Base-by-base conservation (phyloP, 75 land plant genomes). In the Picea glauca region DNA sequence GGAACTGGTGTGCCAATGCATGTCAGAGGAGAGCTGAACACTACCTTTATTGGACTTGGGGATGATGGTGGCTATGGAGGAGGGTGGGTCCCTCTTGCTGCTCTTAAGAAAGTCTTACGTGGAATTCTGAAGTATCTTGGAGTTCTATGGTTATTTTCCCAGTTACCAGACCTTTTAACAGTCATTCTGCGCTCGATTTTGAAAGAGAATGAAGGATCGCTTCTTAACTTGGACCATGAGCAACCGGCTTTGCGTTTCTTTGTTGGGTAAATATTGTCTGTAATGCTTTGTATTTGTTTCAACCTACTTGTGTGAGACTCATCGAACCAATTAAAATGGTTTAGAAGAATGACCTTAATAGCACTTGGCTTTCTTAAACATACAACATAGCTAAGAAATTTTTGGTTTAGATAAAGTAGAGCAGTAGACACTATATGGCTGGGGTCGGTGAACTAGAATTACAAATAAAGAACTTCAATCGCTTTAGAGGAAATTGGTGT, bases 31-130 rank as follows among this genome's bases (percentile, higher is more conserved):
- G 99, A 98, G 74, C 84, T 93, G 80, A 93, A 91, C 79, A 88
- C 98, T 13, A 98, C 96, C 58, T 88, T 96, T 50, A 91, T 93
- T 85, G 98, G 98, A 17, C 91, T 98, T 83, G 93, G 99, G 26
- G 99, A 98, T 84, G 99, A 98, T 87, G 99, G 99, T 70, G 99
- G 98, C 30, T 98, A 98, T 89, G 98, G 99, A 60, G 99, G 99
- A 77, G 99, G 97, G 60, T 98, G 98, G 98, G 99, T 98, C 74
- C 99, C 99, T 18, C 86, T 98, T 72, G 91, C 93, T 63, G 99
- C 99, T 14, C 90, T 98, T 35, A 98, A 95, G 79, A 98, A 98
- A 76, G 99, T 98, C 14, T 76, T 98, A 20, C 84, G 99, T 58
- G 92, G 94, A 14, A 98, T 94, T 70, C 88, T 98, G 21, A 92